These are phyloP conservation scores for Alternaria arborescens DNA, from an alignment of 2,329 filamentous ascomycete species.

Conservation along the genomic window DNA sequence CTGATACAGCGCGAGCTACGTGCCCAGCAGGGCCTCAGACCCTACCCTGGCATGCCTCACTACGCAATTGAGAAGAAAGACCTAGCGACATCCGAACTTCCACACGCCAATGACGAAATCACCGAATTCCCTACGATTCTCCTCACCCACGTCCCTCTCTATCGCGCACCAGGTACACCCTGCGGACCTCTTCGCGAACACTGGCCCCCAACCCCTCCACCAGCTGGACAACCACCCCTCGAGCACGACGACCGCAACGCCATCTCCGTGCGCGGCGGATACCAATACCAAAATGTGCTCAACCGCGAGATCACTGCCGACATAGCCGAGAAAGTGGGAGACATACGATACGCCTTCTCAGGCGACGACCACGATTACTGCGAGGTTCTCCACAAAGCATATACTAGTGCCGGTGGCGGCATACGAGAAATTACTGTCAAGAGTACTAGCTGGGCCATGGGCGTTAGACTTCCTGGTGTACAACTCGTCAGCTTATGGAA, in stretches of 20 bases:
- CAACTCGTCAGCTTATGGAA: conserved; percentile 92
- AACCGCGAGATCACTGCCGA: conserved; percentile 77
- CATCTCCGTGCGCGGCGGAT: conserved; percentile 78
- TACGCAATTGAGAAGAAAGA: conserved; percentile 65
- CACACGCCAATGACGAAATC: conserved; percentile 53
- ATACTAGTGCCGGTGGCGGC: conserved; percentile 65
- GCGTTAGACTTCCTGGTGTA: conserved; percentile 86
- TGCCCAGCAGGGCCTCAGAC: conserved; percentile 67
- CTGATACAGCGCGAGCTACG: conserved; percentile 74
- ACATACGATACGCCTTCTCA: conserved; percentile 86
- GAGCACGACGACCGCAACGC: conserved; percentile 76
- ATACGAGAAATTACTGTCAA: conserved; percentile 90
- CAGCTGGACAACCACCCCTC: conserved; percentile 65
- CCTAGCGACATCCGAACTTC: conserved; percentile 41
- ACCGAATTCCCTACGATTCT: conserved; percentile 84
- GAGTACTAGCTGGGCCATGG: conserved; percentile 95
- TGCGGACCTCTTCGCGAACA: conserved; percentile 88
- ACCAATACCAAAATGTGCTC: conserved; percentile 97
- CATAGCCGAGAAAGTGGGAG: conserved; percentile 79
- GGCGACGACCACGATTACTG: conserved; percentile 99
- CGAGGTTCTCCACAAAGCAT: conserved; percentile 79
- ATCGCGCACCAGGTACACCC: conserved; percentile 80
- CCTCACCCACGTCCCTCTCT: conserved; percentile 90
- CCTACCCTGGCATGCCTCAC: conserved; percentile 66
- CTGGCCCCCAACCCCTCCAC: conserved; percentile 74